These are phyloP conservation scores for Daldinia grandis DNA, from an alignment of 495 filamentous ascomycete genomes.

Conservation along the genomic window DNA sequence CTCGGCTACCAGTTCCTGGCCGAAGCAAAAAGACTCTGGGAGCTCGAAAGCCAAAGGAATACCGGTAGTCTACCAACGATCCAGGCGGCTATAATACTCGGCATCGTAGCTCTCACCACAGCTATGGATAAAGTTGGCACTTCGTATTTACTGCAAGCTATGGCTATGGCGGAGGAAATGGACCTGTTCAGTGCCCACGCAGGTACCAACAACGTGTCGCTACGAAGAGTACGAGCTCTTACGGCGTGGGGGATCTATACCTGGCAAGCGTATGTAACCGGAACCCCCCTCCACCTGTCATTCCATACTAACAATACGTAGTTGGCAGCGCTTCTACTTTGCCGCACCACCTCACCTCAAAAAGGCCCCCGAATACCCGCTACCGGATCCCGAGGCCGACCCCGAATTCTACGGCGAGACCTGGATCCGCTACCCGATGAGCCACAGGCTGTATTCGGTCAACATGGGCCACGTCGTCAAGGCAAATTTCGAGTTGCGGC, in stretches of 20 bases:
- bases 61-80: conserved; percentile 45
- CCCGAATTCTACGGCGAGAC: conserved; percentile 51
- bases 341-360: conserved; percentile 36
- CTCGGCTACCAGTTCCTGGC: conserved; percentile 52
- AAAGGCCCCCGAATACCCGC: conserved; percentile 38
- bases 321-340: conserved; percentile 47
- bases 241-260: conserved; percentile 51
- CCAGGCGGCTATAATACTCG: conserved; percentile 47
- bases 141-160: conserved; percentile 43
- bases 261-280: conserved; percentile 49
- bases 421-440: conserved; percentile 49
- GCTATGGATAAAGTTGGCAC: conserved; percentile 51
- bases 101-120: conserved; percentile 43
- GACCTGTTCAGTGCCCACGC: conserved; percentile 38
- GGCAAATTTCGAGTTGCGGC: conserved; percentile 49
- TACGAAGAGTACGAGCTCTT: conserved; percentile 41
- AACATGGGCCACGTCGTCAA: conserved; percentile 44
- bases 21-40: conserved; percentile 51
- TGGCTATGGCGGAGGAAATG: conserved; percentile 49
- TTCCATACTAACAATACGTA: conserved; percentile 14
- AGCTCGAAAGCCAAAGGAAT: conserved; percentile 41
- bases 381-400: conserved; percentile 46
- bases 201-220: conserved; percentile 26
- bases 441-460: conserved; percentile 33
- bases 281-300: not conserved